These are phyloP conservation scores for Arthrobotrys megalospora DNA, from an alignment of 2,329 filamentous ascomycete species.

Conservation along the genomic window DNA sequence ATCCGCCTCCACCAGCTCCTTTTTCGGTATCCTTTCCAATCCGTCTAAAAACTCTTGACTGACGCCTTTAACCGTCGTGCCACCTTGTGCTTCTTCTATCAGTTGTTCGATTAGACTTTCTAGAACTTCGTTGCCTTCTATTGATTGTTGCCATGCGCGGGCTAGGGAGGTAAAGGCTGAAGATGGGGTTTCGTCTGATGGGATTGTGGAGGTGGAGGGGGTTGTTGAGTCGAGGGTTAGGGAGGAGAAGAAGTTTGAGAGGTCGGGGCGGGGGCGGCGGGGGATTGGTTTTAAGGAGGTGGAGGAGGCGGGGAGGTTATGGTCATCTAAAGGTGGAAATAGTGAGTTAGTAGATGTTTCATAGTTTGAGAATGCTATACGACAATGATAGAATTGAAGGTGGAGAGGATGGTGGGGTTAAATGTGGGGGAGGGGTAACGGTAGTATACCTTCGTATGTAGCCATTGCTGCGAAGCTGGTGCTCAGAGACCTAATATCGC, in stretches of 20 bases:
- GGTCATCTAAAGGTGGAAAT: conserved; percentile 60
- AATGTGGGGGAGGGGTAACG: conserved; percentile 43
- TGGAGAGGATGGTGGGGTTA: conserved; percentile 4
- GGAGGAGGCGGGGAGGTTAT: conserved; percentile 60
- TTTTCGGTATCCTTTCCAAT: conserved; percentile 63
- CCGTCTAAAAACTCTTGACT: conserved; percentile 62
- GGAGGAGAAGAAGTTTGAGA: conserved; percentile 62
- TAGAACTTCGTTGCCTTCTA: conserved; percentile 51
- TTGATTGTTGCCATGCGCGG: conserved; percentile 46
- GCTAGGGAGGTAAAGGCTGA: conserved; percentile 55
- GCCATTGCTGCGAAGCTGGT: conserved; percentile 28
- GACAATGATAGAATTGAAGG: not conserved
- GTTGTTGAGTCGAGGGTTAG: conserved; percentile 30
- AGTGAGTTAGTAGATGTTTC: not conserved
- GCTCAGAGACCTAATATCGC: not conserved
- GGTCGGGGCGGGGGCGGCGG: conserved; percentile 61
- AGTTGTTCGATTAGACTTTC: conserved; percentile 62
- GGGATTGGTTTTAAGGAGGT: conserved; percentile 37
- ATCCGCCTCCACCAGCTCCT: conserved; percentile 63
- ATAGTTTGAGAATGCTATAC: not conserved
- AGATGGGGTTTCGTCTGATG: conserved; percentile 3
- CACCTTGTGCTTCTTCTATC: conserved; percentile 55
- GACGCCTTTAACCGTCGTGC: conserved; percentile 57
- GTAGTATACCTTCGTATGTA: conserved; percentile 57
- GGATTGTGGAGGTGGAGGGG: not conserved